These are phyloP conservation scores for Blumeria graminis DNA, from an alignment of 2,329 filamentous ascomycete genomes.

Conservation along the genomic window DNA sequence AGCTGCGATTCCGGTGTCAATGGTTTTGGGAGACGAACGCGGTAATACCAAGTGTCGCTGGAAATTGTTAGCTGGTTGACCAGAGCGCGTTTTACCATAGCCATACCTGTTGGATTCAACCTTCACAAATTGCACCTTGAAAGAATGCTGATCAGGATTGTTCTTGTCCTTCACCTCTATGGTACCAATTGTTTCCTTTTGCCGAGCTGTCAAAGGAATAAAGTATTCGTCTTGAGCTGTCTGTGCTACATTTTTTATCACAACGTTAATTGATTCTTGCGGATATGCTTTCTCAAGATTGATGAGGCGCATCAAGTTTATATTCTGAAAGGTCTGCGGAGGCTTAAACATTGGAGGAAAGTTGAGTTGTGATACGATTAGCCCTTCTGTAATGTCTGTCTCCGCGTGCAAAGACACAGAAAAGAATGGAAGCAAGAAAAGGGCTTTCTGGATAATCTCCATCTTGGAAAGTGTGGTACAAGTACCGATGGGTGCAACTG, in stretches of 20 bases:
- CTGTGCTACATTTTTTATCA: conserved; percentile 67
- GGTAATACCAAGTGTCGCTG: conserved; percentile 61
- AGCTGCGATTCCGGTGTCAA: conserved; percentile 55
- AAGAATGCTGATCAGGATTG: conserved; percentile 38
- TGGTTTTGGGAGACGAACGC: conserved; percentile 51
- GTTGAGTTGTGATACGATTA: conserved; percentile 29
- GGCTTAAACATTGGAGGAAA: conserved; percentile 51
- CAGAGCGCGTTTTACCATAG: conserved; percentile 1
- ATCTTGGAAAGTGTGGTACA: too few species aligned
- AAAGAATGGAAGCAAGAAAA: conserved; percentile 31
- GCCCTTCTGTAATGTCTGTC: conserved; percentile 13
- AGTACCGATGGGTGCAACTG: too few species aligned
- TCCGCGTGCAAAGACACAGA: conserved; percentile 12
- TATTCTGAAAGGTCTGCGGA: conserved; percentile 79
- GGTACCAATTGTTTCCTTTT: conserved; percentile 56
- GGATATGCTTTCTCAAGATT: conserved; percentile 85
- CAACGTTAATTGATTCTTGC: conserved; percentile 78
- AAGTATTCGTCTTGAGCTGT: conserved; percentile 75
- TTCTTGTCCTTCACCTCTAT: conserved; percentile 90
- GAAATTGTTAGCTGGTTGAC: conserved; percentile 8
- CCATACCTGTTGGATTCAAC: conserved; percentile 31
- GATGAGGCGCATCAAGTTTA: conserved; percentile 70
- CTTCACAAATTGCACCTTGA: conserved; percentile 44
- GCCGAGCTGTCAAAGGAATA: conserved; percentile 55
- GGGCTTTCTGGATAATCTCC: conserved; percentile 6